Evolutionary conservation across 2,329 filamentous ascomycete species (phyloP).

Genomic region (Trichoderma polysporum): DNA sequence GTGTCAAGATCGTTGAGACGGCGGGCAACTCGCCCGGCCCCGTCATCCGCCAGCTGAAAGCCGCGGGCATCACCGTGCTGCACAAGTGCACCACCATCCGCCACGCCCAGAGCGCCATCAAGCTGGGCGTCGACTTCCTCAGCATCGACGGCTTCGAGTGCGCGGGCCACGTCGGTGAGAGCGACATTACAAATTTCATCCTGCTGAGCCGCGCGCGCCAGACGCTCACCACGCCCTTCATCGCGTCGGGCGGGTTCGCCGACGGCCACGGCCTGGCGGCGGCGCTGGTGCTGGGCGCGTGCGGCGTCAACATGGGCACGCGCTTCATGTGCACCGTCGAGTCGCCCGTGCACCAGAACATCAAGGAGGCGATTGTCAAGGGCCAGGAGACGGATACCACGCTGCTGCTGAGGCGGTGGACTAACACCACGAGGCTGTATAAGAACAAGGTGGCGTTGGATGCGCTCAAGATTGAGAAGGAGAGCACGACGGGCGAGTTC

Average conservation of each 20-base stretch:
- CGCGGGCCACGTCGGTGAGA: constrained; percentile 84
- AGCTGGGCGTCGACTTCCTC: constrained; percentile 93
- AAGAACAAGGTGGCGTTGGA: constrained; percentile 84
- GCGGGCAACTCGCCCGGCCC: constrained; percentile 86
- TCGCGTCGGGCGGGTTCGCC: constrained; percentile 92
- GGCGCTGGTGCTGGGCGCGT: constrained; percentile 83
- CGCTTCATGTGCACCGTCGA: constrained; percentile 96
- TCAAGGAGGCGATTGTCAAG: constrained; percentile 89
- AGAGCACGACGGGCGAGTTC: constrained; percentile 83
- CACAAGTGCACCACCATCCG: constrained; percentile 98
- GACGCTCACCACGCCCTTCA: constrained; percentile 81
- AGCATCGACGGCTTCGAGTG: constrained; percentile 98
- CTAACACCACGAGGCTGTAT: constrained; percentile 85
- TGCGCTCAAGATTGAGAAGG: constrained; percentile 78
- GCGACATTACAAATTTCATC: constrained; percentile 87
- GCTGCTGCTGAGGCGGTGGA: constrained; percentile 85
- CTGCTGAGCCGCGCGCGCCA: constrained; percentile 83
- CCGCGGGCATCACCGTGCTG: constrained; percentile 72
- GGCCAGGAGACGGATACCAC: constrained; percentile 90
- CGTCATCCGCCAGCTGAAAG: constrained; percentile 85
- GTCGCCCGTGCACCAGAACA: constrained; percentile 85
- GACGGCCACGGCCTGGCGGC: constrained; percentile 92
- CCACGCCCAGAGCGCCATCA: constrained; percentile 86
- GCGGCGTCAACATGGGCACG: constrained; percentile 98
- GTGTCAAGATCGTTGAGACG: constrained; percentile 87